Percentiles rank a stretch among this genome's conserved stretches.
Conservation (phyloP, 2,329 filamentous ascomycete species). For the Phialophora verrucosa region DNA sequence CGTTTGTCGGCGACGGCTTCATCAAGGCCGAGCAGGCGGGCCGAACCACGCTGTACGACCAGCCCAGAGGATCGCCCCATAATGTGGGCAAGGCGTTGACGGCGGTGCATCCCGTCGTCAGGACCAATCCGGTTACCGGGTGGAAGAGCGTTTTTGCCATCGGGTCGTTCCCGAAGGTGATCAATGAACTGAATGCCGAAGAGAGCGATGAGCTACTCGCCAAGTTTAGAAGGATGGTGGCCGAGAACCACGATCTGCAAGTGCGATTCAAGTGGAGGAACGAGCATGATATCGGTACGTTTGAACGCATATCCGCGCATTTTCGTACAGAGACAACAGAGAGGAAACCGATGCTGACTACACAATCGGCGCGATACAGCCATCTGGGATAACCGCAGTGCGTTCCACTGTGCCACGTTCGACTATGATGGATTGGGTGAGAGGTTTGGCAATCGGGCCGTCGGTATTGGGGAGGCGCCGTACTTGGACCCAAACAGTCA, state of each 20-base stretch:
- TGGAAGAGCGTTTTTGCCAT: slow-evolving; percentile 64
- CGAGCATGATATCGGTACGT: slow-evolving; percentile 53
- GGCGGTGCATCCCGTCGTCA: slow-evolving; percentile 62
- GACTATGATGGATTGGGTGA: slow-evolving; percentile 44
- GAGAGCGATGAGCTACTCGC: slow-evolving; percentile 53
- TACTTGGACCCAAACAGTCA: slow-evolving; percentile 45
- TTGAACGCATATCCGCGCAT: neutral
- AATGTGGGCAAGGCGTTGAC: slow-evolving; percentile 60
- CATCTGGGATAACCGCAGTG: slow-evolving; percentile 46
- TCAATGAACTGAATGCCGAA: slow-evolving; percentile 53
- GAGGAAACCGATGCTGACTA: slow-evolving; percentile 1
- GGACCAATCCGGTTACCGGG: slow-evolving; percentile 68
- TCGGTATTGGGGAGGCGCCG: slow-evolving; percentile 45
- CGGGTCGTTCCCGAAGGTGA: slow-evolving; percentile 49
- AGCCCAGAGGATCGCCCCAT: slow-evolving; percentile 58
- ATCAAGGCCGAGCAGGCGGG: slow-evolving; percentile 51
- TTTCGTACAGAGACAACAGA: neutral
- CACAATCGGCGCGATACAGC: slow-evolving; percentile 27
- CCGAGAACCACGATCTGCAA: slow-evolving; percentile 59
- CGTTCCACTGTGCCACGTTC: slow-evolving; percentile 44
- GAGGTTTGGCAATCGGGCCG: slow-evolving; percentile 43
- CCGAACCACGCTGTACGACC: slow-evolving; percentile 47
- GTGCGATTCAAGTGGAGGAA: slow-evolving; percentile 58
- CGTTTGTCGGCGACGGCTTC: slow-evolving; percentile 59
- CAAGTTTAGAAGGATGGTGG: slow-evolving; percentile 51